Evolutionary conservation across 1,284 basidiomycete species (phyloP).

Genomic region (Xanthoconium separans): DNA sequence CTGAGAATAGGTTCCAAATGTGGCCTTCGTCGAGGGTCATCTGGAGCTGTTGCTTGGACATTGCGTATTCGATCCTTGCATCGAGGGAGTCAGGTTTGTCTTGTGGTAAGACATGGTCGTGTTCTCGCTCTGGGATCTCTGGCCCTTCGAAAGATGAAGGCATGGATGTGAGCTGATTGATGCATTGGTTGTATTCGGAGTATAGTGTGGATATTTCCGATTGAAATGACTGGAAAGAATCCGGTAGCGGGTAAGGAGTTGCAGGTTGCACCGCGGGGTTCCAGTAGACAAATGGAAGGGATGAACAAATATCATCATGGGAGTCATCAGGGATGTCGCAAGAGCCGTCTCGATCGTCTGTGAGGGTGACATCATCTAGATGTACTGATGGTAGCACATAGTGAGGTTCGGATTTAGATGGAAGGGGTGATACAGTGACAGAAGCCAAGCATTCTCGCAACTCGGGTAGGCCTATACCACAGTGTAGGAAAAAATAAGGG

Average conservation of each 20-base stretch:
- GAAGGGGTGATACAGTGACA: not conserved
- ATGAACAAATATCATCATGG: slow-evolving; percentile 12
- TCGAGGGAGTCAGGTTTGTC: slow-evolving; percentile 35
- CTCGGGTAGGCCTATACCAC: slow-evolving; percentile 9
- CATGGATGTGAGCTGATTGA: slow-evolving; percentile 45
- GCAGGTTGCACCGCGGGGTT: slow-evolving; percentile 23
- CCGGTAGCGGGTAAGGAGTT: slow-evolving; percentile 15
- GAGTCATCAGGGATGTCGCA: slow-evolving; percentile 11
- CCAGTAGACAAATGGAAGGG: slow-evolving; percentile 27
- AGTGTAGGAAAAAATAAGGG: slow-evolving; percentile 10
- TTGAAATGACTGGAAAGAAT: slow-evolving; percentile 25
- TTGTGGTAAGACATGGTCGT: slow-evolving; percentile 4
- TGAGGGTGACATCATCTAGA: slow-evolving; percentile 4
- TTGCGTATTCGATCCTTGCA: slow-evolving; percentile 43
- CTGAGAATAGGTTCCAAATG: slow-evolving; percentile 55
- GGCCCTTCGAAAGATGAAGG: slow-evolving; percentile 28
- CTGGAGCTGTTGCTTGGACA: slow-evolving; percentile 65
- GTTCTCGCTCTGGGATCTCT: slow-evolving; percentile 8
- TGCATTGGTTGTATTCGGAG: slow-evolving; percentile 47
- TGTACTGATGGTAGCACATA: slow-evolving; percentile 9
- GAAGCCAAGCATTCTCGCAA: slow-evolving; percentile 15
- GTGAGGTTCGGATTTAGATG: slow-evolving; percentile 24
- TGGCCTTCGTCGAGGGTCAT: slow-evolving; percentile 60
- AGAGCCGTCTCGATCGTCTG: slow-evolving; percentile 4
- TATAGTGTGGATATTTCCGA: slow-evolving; percentile 46